Evolutionary conservation across 2,329 filamentous ascomycete genomes (phyloP).

Genomic region (Stachybotrys chartarum): DNA sequence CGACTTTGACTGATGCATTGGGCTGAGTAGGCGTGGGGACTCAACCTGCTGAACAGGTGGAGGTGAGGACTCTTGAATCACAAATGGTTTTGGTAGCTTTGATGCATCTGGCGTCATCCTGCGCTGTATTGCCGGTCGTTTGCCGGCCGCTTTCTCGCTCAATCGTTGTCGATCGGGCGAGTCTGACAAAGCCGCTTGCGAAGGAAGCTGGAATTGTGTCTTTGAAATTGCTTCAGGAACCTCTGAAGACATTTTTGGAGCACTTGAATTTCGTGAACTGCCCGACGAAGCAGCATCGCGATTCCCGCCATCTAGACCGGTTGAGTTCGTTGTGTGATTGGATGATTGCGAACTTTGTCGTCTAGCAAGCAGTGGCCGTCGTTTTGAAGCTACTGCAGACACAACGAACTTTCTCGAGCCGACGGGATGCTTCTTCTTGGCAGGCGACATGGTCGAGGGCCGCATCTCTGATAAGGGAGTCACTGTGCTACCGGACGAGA

Average conservation of each 20-base stretch:
- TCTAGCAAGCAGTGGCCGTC: conserved; percentile 37
- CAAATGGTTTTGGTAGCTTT: conserved; percentile 1
- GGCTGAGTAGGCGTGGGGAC: conserved; percentile 4
- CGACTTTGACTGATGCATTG: conserved; percentile 14
- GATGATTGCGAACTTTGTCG: conserved; percentile 42
- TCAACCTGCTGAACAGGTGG: neutral
- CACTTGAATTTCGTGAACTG: conserved; percentile 13
- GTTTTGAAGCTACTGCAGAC: conserved; percentile 33
- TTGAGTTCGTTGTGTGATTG: conserved; percentile 18
- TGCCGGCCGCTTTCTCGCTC: conserved; percentile 42
- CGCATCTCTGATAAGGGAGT: conserved; percentile 22
- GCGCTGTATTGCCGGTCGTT: conserved; percentile 28
- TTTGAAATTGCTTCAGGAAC: conserved; percentile 17
- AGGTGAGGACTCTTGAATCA: neutral
- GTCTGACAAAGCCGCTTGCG: neutral
- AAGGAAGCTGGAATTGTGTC: neutral
- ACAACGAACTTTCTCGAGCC: conserved; percentile 34
- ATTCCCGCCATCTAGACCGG: conserved; percentile 9
- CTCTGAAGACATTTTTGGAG: conserved; percentile 16
- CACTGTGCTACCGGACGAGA: conserved; percentile 33
- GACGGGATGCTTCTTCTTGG: conserved; percentile 18
- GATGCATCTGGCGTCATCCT: conserved; percentile 9
- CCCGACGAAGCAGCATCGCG: conserved; percentile 20
- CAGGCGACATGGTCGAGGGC: conserved; percentile 15
- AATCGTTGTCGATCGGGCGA: conserved; percentile 4